phyloP scores from a whole-genome alignment of 2,329 filamentous ascomycete species.

The Xylariaceae sp. region DNA sequence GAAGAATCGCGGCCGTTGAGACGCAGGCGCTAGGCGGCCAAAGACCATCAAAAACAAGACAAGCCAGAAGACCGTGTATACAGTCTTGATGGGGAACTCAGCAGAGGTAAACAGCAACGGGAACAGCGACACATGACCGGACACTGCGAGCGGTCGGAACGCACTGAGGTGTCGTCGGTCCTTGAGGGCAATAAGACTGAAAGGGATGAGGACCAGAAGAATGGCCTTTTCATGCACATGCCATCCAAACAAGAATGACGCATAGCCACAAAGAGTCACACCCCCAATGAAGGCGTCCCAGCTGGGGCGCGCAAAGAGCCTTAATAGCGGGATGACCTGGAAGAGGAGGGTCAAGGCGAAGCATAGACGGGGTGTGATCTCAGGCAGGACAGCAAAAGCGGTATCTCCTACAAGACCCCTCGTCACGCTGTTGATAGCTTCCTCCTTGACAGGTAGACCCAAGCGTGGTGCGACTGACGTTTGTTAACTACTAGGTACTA shows the following conservation, averaged over 20 bases:
- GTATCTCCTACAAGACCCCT: conserved; percentile 90
- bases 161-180: conserved; percentile 87
- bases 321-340: conserved; percentile 72
- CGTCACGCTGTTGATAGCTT: conserved; percentile 82
- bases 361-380: conserved; percentile 73
- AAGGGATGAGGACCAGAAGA: conserved; percentile 87
- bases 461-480: conserved; percentile 70
- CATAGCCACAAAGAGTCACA: conserved; percentile 88
- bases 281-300: conserved; percentile 89
- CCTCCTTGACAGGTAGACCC: conserved; percentile 64
- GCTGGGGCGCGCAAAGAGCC: conserved; percentile 72
- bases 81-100: conserved; percentile 89
- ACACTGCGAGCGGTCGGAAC: conserved; percentile 85
- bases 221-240: conserved; percentile 98
- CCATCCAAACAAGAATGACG: conserved; percentile 96
- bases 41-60: conserved; percentile 80
- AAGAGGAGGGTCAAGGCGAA: conserved; percentile 79
- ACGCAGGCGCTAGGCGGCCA: conserved; percentile 80
- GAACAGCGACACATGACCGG: conserved; percentile 92
- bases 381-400: conserved; percentile 85
- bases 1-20: conserved; percentile 74
- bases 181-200: conserved; percentile 84
- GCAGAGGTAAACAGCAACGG: conserved; percentile 86
- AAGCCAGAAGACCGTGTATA: conserved; percentile 91
- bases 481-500: conserved; percentile 30